These are phyloP conservation scores for Neurospora sp. DNA, from an alignment of 495 filamentous ascomycete genomes.

Conservation along the genomic window DNA sequence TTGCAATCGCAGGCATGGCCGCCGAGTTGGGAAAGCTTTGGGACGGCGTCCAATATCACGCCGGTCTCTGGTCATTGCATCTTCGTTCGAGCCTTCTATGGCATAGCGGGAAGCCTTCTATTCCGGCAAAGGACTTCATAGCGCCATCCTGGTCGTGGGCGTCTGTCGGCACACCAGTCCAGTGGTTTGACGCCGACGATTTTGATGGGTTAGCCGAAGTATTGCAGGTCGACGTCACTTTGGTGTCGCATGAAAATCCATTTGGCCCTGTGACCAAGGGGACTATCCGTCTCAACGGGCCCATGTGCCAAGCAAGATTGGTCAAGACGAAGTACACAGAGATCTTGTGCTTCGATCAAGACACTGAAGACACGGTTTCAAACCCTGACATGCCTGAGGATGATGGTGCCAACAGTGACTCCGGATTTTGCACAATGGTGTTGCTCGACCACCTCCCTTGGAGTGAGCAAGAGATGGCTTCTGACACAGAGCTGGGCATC, in stretches of 20 bases:
- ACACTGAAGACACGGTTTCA: not conserved
- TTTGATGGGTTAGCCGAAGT: not conserved
- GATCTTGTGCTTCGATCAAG: not conserved
- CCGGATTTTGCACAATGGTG: not conserved
- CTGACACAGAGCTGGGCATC: not conserved
- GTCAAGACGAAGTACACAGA: not conserved
- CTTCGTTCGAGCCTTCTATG: not conserved
- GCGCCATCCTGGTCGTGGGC: not conserved
- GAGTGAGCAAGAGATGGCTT: not conserved
- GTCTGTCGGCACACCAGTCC: not conserved
- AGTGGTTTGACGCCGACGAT: not conserved
- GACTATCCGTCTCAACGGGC: not conserved
- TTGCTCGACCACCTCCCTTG: not conserved
- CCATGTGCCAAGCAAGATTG: not conserved
- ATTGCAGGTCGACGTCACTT: not conserved
- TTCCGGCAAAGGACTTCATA: not conserved
- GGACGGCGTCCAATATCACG: not conserved
- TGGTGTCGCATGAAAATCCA: not conserved
- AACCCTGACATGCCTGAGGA: not conserved
- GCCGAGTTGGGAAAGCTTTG: not conserved
- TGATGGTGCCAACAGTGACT: not conserved
- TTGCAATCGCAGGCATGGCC: not conserved
- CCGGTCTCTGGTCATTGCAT: not conserved
- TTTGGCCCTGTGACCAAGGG: not conserved
- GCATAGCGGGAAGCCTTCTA: not conserved